phyloP scores from a whole-genome alignment of 2,329 filamentous ascomycete genomes.

The Penicillium corylophilum region DNA sequence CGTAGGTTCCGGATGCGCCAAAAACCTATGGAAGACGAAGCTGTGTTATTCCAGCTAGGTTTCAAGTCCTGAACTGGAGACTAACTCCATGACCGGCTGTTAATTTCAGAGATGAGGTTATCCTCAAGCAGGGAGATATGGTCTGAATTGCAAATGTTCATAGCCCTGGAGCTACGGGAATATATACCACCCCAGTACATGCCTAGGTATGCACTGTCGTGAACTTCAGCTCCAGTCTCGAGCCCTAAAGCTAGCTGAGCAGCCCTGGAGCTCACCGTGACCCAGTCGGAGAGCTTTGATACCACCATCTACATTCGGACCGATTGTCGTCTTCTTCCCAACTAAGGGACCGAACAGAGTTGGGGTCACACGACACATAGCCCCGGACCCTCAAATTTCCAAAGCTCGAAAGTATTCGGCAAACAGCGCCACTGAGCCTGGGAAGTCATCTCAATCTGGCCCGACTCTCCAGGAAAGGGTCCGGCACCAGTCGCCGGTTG shows the following conservation, averaged over 20 bases:
- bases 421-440: neutral
- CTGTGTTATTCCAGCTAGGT: neutral
- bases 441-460: neutral
- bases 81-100: neutral
- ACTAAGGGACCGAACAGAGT: conserved; percentile 1
- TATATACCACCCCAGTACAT: neutral
- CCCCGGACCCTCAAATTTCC: neutral
- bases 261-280: neutral
- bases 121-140: too few relatives aligned
- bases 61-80: neutral
- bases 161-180: neutral
- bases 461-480: neutral
- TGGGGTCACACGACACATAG: conserved; percentile 15
- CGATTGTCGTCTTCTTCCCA: conserved; percentile 1
- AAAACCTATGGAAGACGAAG: too few relatives aligned
- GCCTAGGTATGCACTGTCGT: too few relatives aligned
- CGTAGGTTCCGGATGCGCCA: conserved; percentile 7
- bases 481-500: conserved; percentile 10
- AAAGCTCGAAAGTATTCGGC: neutral
- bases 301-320: conserved; percentile 5
- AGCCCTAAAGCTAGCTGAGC: neutral
- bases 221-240: neutral
- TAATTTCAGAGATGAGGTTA: neutral
- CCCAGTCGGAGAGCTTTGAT: conserved; percentile 8
- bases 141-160: neutral